Base-by-base conservation (phyloP, 2,329 filamentous ascomycete species). In the Fusarium nisikadoi region DNA sequence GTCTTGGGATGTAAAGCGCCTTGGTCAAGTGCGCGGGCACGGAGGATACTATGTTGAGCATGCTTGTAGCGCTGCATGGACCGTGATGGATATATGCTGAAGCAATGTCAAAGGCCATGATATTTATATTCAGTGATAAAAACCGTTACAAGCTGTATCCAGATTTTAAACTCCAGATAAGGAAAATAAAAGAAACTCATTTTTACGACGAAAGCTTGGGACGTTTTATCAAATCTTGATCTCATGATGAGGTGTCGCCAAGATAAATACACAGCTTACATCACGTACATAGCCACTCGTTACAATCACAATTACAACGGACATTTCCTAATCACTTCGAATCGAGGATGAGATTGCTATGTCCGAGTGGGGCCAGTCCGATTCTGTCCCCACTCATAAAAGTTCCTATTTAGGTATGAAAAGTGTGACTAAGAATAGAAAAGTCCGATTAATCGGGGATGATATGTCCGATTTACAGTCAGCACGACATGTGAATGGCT, bases 1-100 rank as follows among this genome's bases (percentile, higher is more conserved):
- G 36, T 13, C 17, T 57, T 16, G 68, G 50, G 19, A 71, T 35
- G 13, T 70, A 57, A 1, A 70, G 20, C 29, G 50, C 68, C 20
- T 61, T 61, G 2, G 55, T n/a, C 1, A 70, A 38, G 31, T 29
- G n/a, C 1, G 7, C 2, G 2, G 68, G 67, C 5, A 62, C 41
- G 7, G 29, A 13, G 2, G 64, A 67, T 27, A 62, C 16, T 23
- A 54, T 53, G 14, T 67, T 23, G 3, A 61, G 29, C 64, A 67
- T 67, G 3, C 1, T 35, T 6, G 23, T n/a, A 33, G 27, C 20
- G 25, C 23, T 31, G 46, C 43, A 17, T 16, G 20, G 47, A 10
- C n/a, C 17, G 10, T 3, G 20, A n/a, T 53, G 25, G 4, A 39
- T 33, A 27, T 53, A 27, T n/a, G 3, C 31, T 9, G 19, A 39